Evolutionary conservation across 495 filamentous ascomycete genomes (phyloP), one percentile per base, ranked within the genome.

Genomic region (Penicillium tannophilum): DNA sequence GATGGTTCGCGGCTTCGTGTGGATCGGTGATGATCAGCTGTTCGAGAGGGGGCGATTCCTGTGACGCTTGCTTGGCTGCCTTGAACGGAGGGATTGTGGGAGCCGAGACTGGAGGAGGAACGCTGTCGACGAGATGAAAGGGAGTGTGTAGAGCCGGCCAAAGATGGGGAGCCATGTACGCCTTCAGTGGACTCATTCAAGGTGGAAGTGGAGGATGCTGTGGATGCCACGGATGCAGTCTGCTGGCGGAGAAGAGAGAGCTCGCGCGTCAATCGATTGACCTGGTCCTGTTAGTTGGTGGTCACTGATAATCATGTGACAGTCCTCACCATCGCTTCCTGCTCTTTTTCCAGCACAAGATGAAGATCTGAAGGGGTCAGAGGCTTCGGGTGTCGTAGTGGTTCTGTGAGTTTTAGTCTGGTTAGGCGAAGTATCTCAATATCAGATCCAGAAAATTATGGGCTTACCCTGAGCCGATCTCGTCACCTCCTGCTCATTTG

Each of bases 211-310:
- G 90, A 91, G 11, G 91, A 95, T 20, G 88, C 71, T 23, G 90
- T 94, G 12, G 91, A 94, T 51, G 86, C 86, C 31, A 91, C 90
- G 12, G 89, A 93, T 14, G 89, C 86, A 62, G 91, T 91, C 60
- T 90, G 88, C 43, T 90, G 87, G 56, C 92, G 88, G 42, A 97
- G 86, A 41, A 87, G 71, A 12, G 86, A 83, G 48, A 97, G 86
- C 66, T 97, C 92, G 55, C 92, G 86, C 2, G 90, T 93, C 52
- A 97, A 83, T 47, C 92, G 90, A 75, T 97, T 97, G 46, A 96
- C 90, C 92, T 95, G 66, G 66, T 14, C 9, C 41, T 50, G 55
- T 65, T 56, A 61, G 53, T 17, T 55, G 36, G 48, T 44, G 28
- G 28, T 47, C 20, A 9, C 28, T 19, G 24, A 35, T 35, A 12